Evolutionary conservation across 148 eudicot species (phyloP).

Genomic region (Oxyria digyna): DNA sequence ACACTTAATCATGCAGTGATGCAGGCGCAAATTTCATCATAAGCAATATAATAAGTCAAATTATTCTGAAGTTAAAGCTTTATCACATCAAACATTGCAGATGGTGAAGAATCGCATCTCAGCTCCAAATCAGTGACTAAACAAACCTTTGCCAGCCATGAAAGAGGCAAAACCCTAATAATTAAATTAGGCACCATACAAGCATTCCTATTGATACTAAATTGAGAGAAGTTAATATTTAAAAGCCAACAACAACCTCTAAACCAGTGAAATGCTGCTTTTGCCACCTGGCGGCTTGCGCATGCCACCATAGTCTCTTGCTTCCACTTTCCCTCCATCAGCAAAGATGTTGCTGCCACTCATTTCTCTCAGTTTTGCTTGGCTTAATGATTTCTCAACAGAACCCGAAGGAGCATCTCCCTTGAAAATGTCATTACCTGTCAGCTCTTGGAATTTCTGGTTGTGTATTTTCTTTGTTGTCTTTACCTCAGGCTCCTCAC

Average conservation of each 20-base stretch:
- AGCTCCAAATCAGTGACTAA: slow-evolving; percentile 3
- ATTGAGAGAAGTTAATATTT: neutral
- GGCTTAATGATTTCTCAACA: slow-evolving; percentile 64
- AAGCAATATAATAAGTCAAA: neutral
- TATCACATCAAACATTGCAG: neutral
- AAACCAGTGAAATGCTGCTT: slow-evolving; percentile 83
- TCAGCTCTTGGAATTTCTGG: slow-evolving; percentile 82
- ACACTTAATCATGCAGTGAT: neutral
- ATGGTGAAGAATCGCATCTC: neutral
- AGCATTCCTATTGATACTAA: slow-evolving; percentile 4
- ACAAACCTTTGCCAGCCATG: neutral
- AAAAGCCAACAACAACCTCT: neutral
- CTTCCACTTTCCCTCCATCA: slow-evolving; percentile 56
- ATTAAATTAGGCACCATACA: neutral
- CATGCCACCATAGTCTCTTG: slow-evolving; percentile 71
- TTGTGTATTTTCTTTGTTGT: slow-evolving; percentile 63
- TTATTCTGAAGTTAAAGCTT: neutral
- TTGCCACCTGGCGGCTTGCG: slow-evolving; percentile 95
- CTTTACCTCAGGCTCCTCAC: slow-evolving; percentile 62
- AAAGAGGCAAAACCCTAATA: neutral
- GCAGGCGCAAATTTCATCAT: slow-evolving; percentile 1
- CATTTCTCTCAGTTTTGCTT: slow-evolving; percentile 86
- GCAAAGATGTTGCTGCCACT: slow-evolving; percentile 78
- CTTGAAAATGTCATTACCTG: slow-evolving; percentile 83
- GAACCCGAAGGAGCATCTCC: slow-evolving; percentile 71